Percentiles rank a stretch among this genome's conserved stretches.
These are phyloP conservation scores for Vachellia pachyceras DNA, from an alignment of 306 rosid genomes.

Conservation along the genomic window DNA sequence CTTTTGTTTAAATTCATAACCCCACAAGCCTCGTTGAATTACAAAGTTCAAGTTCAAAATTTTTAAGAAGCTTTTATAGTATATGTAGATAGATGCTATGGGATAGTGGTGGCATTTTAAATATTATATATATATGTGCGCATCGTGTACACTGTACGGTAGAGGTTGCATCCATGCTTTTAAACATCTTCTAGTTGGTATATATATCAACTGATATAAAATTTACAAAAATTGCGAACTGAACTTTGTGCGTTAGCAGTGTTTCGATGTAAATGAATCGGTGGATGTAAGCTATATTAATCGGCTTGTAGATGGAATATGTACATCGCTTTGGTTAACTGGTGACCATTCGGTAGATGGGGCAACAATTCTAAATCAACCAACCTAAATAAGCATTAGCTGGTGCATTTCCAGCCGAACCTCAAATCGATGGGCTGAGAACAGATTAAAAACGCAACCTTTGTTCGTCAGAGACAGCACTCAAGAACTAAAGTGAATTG, in stretches of 20 bases:
- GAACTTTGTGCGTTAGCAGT: no score
- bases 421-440: neutral
- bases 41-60: no score
- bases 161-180: neutral
- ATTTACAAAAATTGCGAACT: no score
- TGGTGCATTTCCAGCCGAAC: no score
- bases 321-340: neutral
- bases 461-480: neutral
- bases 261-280: neutral
- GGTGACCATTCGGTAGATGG: neutral
- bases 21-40: no score
- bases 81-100: neutral
- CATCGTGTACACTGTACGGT: neutral
- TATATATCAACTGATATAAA: neutral
- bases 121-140: no score
- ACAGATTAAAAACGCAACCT: neutral
- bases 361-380: neutral
- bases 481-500: conserved; percentile 40
- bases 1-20: no score
- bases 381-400: neutral
- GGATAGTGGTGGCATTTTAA: neutral
- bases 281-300: neutral
- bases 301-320: no score
- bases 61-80: no score
- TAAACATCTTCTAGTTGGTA: neutral